A percentile compares a stretch with the other conserved stretches of the same genome.
Conservation (phyloP, 495 filamentous ascomycete species). For the Oleoguttula mirabilis region DNA sequence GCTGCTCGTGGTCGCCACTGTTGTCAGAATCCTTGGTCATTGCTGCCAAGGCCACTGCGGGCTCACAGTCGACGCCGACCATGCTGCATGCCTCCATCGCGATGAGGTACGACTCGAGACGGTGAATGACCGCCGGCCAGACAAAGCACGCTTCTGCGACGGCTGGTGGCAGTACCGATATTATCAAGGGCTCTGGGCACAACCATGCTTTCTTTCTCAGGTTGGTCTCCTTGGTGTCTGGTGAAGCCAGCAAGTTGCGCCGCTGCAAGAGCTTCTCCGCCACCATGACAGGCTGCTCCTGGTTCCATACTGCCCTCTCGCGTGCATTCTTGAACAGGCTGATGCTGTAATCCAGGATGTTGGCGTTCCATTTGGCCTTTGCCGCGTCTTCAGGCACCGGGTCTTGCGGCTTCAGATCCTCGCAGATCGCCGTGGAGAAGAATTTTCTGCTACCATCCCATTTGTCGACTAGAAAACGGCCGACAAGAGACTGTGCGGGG, state of each 20-base stretch:
- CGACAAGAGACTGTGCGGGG: slow-evolving; percentile 43
- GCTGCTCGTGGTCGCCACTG: slow-evolving; percentile 54
- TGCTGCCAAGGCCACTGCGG: slow-evolving; percentile 70
- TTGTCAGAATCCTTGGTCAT: slow-evolving; percentile 94
- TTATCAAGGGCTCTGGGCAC: slow-evolving; percentile 50
- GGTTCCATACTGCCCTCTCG: slow-evolving; percentile 32
- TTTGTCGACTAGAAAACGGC: slow-evolving; percentile 60
- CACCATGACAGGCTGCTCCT: slow-evolving; percentile 64
- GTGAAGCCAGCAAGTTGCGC: slow-evolving; percentile 66
- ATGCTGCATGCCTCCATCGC: slow-evolving; percentile 58
- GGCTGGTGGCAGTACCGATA: slow-evolving; percentile 61
- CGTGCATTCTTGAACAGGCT: slow-evolving; percentile 48
- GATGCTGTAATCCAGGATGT: slow-evolving; percentile 54
- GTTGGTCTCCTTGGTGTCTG: slow-evolving; percentile 37
- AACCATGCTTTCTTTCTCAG: slow-evolving; percentile 33
- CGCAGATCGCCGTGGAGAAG: slow-evolving; percentile 35
- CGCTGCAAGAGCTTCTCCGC: slow-evolving; percentile 62
- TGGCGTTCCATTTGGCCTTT: slow-evolving; percentile 38
- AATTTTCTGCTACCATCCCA: slow-evolving; percentile 61
- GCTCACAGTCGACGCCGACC: slow-evolving; percentile 46
- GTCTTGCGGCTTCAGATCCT: slow-evolving; percentile 41
- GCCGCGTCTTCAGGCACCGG: slow-evolving; percentile 42
- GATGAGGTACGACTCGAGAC: slow-evolving; percentile 71
- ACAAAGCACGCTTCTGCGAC: slow-evolving; percentile 54
- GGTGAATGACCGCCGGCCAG: slow-evolving; percentile 73